Conservation (phyloP, 2,329 filamentous ascomycete genomes). For the Rhynchosporium graminicola region DNA sequence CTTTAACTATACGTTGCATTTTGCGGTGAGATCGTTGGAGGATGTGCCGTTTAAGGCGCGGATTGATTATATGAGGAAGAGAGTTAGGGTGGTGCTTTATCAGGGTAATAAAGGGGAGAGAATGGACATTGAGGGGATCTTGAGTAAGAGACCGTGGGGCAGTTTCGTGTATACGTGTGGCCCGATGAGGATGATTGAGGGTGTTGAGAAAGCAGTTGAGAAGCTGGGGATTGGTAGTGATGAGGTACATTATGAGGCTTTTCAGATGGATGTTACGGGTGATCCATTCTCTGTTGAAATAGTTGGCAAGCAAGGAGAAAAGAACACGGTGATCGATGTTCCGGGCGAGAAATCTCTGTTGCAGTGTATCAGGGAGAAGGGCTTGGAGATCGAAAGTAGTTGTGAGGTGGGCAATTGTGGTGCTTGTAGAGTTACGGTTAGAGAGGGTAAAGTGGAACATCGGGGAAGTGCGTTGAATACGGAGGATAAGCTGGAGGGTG, state of each 20-base stretch:
- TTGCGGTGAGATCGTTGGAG: constrained; percentile 52
- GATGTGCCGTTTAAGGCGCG: constrained; percentile 58
- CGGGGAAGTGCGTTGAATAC: constrained; percentile 42
- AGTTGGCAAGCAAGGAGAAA: constrained; percentile 38
- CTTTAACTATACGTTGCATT: constrained; percentile 57
- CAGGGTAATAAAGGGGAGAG: constrained; percentile 52
- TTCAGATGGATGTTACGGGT: constrained; percentile 53
- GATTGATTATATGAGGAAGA: constrained; percentile 45
- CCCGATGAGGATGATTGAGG: constrained; percentile 57
- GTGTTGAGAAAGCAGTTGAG: constrained; percentile 46
- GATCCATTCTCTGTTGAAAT: constrained; percentile 62
- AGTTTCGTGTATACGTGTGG: constrained; percentile 64
- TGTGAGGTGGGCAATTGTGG: constrained; percentile 48
- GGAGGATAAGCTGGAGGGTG: constrained; percentile 37
- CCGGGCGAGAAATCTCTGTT: constrained; percentile 45
- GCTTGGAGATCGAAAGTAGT: constrained; percentile 44
- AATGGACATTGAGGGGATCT: constrained; percentile 52
- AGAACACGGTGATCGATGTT: constrained; percentile 45
- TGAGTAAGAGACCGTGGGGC: constrained; percentile 52
- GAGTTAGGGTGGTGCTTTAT: constrained; percentile 50
- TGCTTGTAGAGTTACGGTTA: constrained; percentile 44
- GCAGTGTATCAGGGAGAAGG: constrained; percentile 44
- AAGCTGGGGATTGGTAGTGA: constrained; percentile 47
- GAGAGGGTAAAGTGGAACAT: constrained; percentile 42
- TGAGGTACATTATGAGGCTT: constrained; percentile 62